Evolutionary conservation across 2,329 filamentous ascomycete species (phyloP).

Genomic region (Nannizziopsis arthrosporioides): DNA sequence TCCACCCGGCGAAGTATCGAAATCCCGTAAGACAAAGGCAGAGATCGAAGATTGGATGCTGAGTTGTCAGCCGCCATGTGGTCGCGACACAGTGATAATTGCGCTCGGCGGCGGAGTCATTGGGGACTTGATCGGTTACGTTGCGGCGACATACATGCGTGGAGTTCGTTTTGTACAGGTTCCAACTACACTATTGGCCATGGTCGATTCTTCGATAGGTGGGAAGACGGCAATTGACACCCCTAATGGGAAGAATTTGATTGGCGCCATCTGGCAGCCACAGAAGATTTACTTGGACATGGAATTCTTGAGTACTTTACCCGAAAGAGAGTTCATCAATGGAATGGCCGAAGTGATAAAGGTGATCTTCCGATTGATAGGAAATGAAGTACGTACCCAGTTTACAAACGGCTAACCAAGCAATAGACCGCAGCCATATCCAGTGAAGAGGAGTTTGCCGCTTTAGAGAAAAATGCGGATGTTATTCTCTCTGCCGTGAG

Average conservation of each 20-base stretch:
- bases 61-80: constrained; percentile 67
- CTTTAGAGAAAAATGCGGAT: constrained; percentile 70
- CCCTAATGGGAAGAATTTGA: constrained; percentile 86
- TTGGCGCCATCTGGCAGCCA: constrained; percentile 95
- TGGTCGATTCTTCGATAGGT: constrained; percentile 98
- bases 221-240: constrained; percentile 98
- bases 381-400: neutral
- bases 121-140: constrained; percentile 94
- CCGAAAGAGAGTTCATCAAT: constrained; percentile 88
- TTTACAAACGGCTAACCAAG: constrained; percentile 2
- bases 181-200: constrained; percentile 83
- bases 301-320: constrained; percentile 78
- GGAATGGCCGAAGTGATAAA: constrained; percentile 98
- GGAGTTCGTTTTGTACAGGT: constrained; percentile 94
- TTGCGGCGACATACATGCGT: constrained; percentile 96
- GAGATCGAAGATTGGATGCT: constrained; percentile 98
- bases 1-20: constrained; percentile 84
- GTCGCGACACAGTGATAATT: constrained; percentile 86
- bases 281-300: constrained; percentile 89
- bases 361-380: constrained; percentile 22
- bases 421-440: constrained; percentile 83
- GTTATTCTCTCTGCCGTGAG: constrained; percentile 63
- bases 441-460: constrained; percentile 73
- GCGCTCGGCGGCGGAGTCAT: constrained; percentile 93
- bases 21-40: constrained; percentile 84